phyloP scores from a whole-genome alignment of 768 basidiomycete species.

The Amanita inopinata region DNA sequence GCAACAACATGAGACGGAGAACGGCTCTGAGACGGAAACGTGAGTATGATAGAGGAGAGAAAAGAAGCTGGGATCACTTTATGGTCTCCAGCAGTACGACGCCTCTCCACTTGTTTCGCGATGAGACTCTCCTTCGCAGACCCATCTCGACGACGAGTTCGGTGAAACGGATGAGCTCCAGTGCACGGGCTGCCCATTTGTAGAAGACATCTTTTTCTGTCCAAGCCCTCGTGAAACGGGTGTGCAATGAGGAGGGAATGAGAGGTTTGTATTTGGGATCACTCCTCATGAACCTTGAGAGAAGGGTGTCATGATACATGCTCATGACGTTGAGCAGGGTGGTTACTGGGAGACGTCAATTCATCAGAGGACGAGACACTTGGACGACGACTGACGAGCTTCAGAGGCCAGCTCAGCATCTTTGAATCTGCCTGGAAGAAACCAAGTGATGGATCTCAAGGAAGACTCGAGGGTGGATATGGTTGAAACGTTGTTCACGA shows the following conservation, averaged over 20 bases:
- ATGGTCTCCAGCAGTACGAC: constrained; percentile 70
- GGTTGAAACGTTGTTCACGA: constrained; percentile 76
- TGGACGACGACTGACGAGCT: constrained; percentile 56
- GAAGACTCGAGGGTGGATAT: constrained; percentile 86
- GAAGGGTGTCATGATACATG: constrained; percentile 93
- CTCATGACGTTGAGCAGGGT: constrained; percentile 80
- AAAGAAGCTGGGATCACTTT: constrained; percentile 50
- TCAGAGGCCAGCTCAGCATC: constrained; percentile 96
- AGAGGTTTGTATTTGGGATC: constrained; percentile 67
- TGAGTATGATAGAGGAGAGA: constrained; percentile 8
- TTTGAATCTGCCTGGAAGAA: constrained; percentile 92
- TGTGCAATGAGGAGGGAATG: constrained; percentile 67
- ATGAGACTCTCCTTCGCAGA: constrained; percentile 58
- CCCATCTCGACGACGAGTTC: constrained; percentile 90
- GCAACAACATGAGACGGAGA: constrained; percentile 65
- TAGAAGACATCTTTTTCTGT: constrained; percentile 58
- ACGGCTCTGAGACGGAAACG: constrained; percentile 41
- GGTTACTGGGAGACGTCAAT: constrained; percentile 50
- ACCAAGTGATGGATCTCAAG: constrained; percentile 86
- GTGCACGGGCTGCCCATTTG: constrained; percentile 65
- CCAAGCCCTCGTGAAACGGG: constrained; percentile 89
- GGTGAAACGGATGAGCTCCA: constrained; percentile 71
- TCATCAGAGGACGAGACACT: constrained; percentile 10
- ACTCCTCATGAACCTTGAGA: constrained; percentile 52
- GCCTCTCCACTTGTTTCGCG: constrained; percentile 60